Evolutionary conservation across 306 rosid genomes (phyloP), one percentile per base, ranked within the genome.

Genomic region (Malus domestica): DNA sequence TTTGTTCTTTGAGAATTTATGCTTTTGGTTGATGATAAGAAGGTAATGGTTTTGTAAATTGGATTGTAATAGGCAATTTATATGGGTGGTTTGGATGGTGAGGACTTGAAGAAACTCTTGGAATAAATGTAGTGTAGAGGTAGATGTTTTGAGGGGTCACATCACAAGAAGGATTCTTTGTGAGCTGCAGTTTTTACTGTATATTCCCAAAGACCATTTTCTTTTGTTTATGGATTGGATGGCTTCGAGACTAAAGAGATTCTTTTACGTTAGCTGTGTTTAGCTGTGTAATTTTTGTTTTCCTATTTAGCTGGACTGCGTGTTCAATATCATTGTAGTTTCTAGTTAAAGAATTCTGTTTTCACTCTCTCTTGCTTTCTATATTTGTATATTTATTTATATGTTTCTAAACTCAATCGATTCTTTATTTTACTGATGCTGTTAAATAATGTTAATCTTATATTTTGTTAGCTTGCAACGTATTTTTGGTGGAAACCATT

Each of bases 401-500:
- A n/a, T 59, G 25, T 67, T 45, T 23, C 8, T 68, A 9, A 8
- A 49, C 71, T 40, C 71, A 40, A 23, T 67, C 30, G 14, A 22
- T 38, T 67, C 12, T 67, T 67, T 67, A 23, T 4, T 38, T 33
- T 66, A 4, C 4, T 4, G 10, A 32, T 59, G 57, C 18, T 45
- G 69, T 29, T n/a, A 32, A 71, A 55, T n/a, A 72, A n/a, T 72
- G 66, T 14, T 15, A 18, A 33, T 20, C 32, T 57, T 55, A 14
- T 35, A 20, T 57, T 20, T 10, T 58, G 20, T 49, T 71, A 52
- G 16, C 25, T 52, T 52, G 60, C 8, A 25, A 19, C 0, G 15
- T 75, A 59, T 61, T 70, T 79, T 76, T 64, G 59, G 27, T 78
- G 79, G 67, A 80, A 3, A 57, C 75, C 49, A 59, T 52, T 70